These are phyloP conservation scores for Endocarpon pusillum DNA, from an alignment of 495 filamentous ascomycete genomes.

Conservation along the genomic window DNA sequence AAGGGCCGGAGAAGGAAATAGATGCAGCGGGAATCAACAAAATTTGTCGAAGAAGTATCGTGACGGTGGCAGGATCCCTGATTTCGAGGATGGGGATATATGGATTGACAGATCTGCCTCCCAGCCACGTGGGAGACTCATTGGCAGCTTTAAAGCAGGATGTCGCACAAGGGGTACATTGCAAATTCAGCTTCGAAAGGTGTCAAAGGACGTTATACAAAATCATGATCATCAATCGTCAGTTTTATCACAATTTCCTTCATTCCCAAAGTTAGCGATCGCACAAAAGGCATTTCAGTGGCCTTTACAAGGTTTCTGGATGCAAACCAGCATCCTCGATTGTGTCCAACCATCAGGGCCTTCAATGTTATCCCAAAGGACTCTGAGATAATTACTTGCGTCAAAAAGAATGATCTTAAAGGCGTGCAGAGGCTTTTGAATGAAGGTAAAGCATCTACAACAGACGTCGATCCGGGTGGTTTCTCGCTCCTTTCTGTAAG, in stretches of 20 bases:
- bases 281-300: background rate
- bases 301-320: background rate
- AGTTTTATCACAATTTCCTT: background rate
- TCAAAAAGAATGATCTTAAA: background rate
- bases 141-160: background rate
- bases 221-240: background rate
- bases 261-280: background rate
- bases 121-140: background rate
- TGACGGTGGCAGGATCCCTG: background rate
- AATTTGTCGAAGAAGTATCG: background rate
- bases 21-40: background rate
- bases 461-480: background rate
- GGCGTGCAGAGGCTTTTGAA: background rate
- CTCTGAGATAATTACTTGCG: background rate
- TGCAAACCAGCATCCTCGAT: background rate
- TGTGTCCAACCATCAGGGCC: background rate
- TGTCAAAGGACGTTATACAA: background rate
- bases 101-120: background rate
- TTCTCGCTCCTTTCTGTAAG: background rate
- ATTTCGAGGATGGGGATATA: background rate
- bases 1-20: background rate
- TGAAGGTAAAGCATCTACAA: background rate
- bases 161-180: background rate
- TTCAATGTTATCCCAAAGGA: background rate
- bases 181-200: background rate